Conservation (phyloP, 441 rosid genomes). For the Adansonia madagascariensis region DNA sequence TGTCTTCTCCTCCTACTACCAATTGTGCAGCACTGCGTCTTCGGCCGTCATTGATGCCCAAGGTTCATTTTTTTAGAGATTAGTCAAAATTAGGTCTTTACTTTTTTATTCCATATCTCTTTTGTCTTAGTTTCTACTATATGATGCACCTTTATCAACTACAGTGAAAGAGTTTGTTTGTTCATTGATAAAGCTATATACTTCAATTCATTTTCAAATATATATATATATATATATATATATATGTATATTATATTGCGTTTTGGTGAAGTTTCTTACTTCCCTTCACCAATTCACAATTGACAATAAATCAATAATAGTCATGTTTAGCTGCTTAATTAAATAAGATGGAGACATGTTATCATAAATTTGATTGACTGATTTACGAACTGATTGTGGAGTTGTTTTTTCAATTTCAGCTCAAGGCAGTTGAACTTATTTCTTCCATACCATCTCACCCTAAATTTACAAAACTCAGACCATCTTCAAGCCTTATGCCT, state of each 20-base stretch:
- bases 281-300: neutral
- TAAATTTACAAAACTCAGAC: constrained; percentile 36
- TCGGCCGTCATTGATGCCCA: constrained; percentile 10
- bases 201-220: neutral
- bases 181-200: neutral
- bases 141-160: neutral
- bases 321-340: neutral
- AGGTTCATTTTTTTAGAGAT: neutral
- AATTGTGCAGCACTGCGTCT: constrained; percentile 15
- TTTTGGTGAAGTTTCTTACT: neutral
- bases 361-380: neutral
- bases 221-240: too few species aligned
- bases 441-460: constrained; percentile 36
- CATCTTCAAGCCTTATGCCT: constrained; percentile 27
- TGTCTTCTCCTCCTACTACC: neutral
- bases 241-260: neutral
- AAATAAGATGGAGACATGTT: neutral
- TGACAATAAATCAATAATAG: constrained; percentile 1
- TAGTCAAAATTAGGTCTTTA: neutral
- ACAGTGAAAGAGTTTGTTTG: neutral
- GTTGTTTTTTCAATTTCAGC: constrained; percentile 50
- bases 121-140: neutral
- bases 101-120: neutral
- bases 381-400: constrained; percentile 2
- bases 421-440: constrained; percentile 39